These are phyloP conservation scores for Bryopsis sp. DNA, from an alignment of 139 green algal species.

Conservation along the genomic window DNA sequence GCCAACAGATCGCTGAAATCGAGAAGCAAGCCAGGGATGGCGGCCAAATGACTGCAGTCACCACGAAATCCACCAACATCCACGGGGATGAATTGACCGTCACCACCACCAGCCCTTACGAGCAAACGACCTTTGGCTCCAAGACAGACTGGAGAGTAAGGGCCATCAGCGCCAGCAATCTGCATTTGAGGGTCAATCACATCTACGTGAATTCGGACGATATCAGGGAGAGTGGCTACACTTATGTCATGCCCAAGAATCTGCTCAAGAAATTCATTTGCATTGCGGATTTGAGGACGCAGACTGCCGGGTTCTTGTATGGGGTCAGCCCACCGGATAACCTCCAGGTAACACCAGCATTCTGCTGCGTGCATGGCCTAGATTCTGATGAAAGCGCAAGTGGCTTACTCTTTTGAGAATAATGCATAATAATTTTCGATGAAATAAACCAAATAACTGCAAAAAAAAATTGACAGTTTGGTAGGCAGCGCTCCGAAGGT, in stretches of 20 bases:
- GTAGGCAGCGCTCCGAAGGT: too few relatives aligned
- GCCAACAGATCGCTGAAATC: conserved; percentile 98
- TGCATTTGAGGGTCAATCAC: conserved; percentile 98
- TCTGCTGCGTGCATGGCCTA: neutral
- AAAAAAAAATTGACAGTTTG: too few relatives aligned
- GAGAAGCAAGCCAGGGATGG: conserved; percentile 90
- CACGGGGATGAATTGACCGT: conserved; percentile 96
- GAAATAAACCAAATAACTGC: too few relatives aligned
- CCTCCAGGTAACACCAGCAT: too few relatives aligned
- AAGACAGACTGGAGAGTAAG: conserved; percentile 99
- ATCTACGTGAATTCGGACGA: conserved; percentile 99
- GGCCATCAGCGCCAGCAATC: conserved; percentile 91
- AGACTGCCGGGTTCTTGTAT: conserved; percentile 75
- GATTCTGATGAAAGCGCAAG: too few relatives aligned
- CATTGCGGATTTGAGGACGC: conserved; percentile 94
- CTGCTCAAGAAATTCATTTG: conserved; percentile 99
- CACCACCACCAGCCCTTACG: conserved; percentile 94
- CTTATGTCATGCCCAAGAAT: conserved; percentile 99
- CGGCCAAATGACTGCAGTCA: conserved; percentile 83
- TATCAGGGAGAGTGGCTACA: conserved; percentile 89
- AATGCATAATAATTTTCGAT: too few relatives aligned
- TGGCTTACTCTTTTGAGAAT: too few relatives aligned
- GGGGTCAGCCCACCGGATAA: conserved; percentile 93
- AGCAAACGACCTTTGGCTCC: conserved; percentile 83
- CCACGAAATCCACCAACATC: conserved; percentile 91